phyloP scores from a whole-genome alignment of 179 eudicot genomes.

The Amaranthus tricolor region DNA sequence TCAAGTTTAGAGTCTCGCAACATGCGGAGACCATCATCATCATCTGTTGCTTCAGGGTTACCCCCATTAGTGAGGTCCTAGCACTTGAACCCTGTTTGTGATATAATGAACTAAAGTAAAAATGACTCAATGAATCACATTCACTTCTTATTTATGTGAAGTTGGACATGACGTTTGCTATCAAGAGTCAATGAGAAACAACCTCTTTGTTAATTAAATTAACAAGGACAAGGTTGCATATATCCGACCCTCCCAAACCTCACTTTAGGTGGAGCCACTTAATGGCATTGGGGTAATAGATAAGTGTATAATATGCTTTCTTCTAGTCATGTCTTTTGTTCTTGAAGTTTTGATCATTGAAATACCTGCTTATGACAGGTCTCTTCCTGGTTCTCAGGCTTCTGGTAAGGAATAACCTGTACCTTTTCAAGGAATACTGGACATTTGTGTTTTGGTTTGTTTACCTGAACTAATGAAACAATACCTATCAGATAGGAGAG shows the following conservation, averaged over 20 bases:
- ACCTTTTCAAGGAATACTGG: constrained; percentile 1
- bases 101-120: too few relatives aligned
- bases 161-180: too few relatives aligned
- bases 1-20: constrained; percentile 66
- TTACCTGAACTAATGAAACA: constrained; percentile 10
- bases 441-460: neutral
- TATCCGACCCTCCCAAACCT: too few relatives aligned
- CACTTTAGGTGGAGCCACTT: too few relatives aligned
- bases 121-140: too few relatives aligned
- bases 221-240: too few relatives aligned
- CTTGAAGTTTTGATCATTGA: constrained; percentile 4
- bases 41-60: constrained; percentile 84
- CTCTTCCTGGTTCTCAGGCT: constrained; percentile 63
- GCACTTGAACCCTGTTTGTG: neutral
- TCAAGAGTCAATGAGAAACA: too few relatives aligned
- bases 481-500: constrained; percentile 63
- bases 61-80: constrained; percentile 85
- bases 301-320: neutral
- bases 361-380: constrained; percentile 41
- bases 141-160: too few relatives aligned
- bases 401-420: constrained; percentile 55
- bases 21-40: constrained; percentile 62
- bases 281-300: too few relatives aligned
- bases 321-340: neutral
- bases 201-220: too few relatives aligned